These are phyloP conservation scores for Cercis canadensis DNA, from an alignment of 306 rosid genomes.

Conservation along the genomic window DNA sequence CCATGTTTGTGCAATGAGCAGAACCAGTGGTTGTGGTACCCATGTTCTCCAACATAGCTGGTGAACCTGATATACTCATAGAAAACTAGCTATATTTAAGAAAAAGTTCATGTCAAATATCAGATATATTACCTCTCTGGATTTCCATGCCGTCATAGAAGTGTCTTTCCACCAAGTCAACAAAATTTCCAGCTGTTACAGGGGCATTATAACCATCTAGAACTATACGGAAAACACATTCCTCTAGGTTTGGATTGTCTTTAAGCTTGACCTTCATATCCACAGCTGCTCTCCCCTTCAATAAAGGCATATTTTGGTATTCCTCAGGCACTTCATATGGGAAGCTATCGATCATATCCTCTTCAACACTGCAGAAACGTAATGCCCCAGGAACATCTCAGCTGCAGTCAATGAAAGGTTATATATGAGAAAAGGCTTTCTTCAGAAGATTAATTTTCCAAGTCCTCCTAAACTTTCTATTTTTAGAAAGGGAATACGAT, in stretches of 20 bases:
- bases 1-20: conserved; percentile 22
- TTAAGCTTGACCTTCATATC: conserved; percentile 99
- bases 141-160: conserved; percentile 98
- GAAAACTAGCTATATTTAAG: conserved; percentile 30
- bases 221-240: conserved; percentile 87
- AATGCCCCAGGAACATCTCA: conserved; percentile 99
- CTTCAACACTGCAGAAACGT: conserved; percentile 99
- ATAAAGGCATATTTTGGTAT: conserved; percentile 77
- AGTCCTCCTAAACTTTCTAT: conserved; percentile 48
- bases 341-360: conserved; percentile 97
- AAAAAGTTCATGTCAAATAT: conserved; percentile 10
- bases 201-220: conserved; percentile 97
- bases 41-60: conserved; percentile 8
- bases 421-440: conserved; percentile 76
- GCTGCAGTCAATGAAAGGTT: conserved; percentile 99
- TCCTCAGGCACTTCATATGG: conserved; percentile 93
- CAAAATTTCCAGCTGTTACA: conserved; percentile 89
- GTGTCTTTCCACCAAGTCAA: conserved; percentile 91
- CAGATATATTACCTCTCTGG: conserved; percentile 78
- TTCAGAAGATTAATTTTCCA: conserved; percentile 49
- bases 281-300: conserved; percentile 96
- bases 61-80: conserved; percentile 10
- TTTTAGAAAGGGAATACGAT: conserved; percentile 33
- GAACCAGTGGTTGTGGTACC: conserved; percentile 19
- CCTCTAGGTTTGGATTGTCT: conserved; percentile 85